Evolutionary conservation across 1,139 yeast species (phyloP), one percentile per base, ranked within the genome.

Genomic region (Scheffersomyces insectosa): DNA sequence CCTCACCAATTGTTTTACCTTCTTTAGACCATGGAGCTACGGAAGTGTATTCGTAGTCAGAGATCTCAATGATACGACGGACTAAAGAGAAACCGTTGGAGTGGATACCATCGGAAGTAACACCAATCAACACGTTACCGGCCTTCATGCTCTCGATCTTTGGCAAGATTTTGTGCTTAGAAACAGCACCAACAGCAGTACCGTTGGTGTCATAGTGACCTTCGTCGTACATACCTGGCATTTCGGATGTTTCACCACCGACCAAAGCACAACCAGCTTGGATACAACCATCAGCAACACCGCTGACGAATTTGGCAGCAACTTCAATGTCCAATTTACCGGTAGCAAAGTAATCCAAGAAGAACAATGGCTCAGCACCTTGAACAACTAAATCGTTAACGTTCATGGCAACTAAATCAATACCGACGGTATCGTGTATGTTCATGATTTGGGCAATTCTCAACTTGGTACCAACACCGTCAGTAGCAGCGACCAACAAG

Each of bases 121-220:
- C 72, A 45, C 99, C 99, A 42, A 95, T 72, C 41, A 95, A 66
- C 7, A 89, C 83, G 65, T 95, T 85, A 34, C 98, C 98, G 15
- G 72, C 78, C 25, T 70, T 59, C 95, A 95, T 88, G 42, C 70
- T 74, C 25, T 77, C 68, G 23, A 76, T 62, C 51, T 77, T 78
- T 35, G 99, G 99, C 55, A 95, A 75, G 42, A 93, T 80, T 52
- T 80, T 78, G 49, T 74, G 69, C 59, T 86, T 88, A 54, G 79
- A 72, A n/a, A 95, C 98, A n/a, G 99, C 99, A 59, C 99, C 99
- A 41, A 95, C 91, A 41, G 97, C 95, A 35, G 99, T 93, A 67
- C 99, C 99, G 60, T 93, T 93, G 47, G 97, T 91, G 68, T 95
- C 99, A 63, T 95, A 95, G 66, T 95, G 99, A 37, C 95, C 95